Evolutionary conservation across 1,139 yeast genomes (phyloP).

Genomic region (Candida frijolesensis): DNA sequence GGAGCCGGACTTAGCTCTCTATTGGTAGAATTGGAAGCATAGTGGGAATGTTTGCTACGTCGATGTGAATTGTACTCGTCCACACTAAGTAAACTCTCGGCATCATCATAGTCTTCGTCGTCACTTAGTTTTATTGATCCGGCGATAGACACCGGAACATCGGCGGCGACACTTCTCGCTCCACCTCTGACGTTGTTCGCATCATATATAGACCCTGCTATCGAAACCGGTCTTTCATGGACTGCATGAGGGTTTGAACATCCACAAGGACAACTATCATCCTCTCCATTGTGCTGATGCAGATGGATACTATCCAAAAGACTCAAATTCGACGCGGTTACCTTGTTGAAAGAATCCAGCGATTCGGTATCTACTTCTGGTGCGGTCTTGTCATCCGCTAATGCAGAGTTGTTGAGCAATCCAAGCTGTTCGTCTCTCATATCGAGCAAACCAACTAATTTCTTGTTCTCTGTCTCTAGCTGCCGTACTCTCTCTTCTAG

Average conservation of each 20-base stretch:
- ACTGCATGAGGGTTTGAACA: slow-evolving; percentile 58
- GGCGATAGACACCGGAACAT: slow-evolving; percentile 28
- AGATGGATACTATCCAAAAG: slow-evolving; percentile 17
- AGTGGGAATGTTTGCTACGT: slow-evolving; percentile 10
- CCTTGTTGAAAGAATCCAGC: slow-evolving; percentile 10
- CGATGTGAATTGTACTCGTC: slow-evolving; percentile 26
- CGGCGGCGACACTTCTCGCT: slow-evolving; percentile 15
- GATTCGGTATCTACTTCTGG: neutral
- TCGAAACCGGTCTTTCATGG: slow-evolving; percentile 64
- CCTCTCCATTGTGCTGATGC: slow-evolving; percentile 43
- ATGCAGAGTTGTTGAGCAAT: slow-evolving; percentile 19
- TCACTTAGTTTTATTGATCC: slow-evolving; percentile 51
- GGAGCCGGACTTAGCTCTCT: slow-evolving; percentile 65
- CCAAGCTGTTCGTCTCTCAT: slow-evolving; percentile 62
- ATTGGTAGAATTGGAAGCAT: slow-evolving; percentile 21
- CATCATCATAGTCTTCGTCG: slow-evolving; percentile 53
- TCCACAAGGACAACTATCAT: slow-evolving; percentile 50
- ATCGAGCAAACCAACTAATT: slow-evolving; percentile 53
- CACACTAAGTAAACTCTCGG: slow-evolving; percentile 32
- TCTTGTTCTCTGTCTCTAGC: slow-evolving; percentile 45
- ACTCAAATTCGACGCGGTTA: slow-evolving; percentile 22
- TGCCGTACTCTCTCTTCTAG: slow-evolving; percentile 49
- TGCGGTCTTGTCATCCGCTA: slow-evolving; percentile 9
- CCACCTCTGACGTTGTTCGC: slow-evolving; percentile 19
- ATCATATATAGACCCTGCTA: slow-evolving; percentile 57